phyloP scores from a whole-genome alignment of 2,329 filamentous ascomycete genomes.

The Cercospora nicotianae region DNA sequence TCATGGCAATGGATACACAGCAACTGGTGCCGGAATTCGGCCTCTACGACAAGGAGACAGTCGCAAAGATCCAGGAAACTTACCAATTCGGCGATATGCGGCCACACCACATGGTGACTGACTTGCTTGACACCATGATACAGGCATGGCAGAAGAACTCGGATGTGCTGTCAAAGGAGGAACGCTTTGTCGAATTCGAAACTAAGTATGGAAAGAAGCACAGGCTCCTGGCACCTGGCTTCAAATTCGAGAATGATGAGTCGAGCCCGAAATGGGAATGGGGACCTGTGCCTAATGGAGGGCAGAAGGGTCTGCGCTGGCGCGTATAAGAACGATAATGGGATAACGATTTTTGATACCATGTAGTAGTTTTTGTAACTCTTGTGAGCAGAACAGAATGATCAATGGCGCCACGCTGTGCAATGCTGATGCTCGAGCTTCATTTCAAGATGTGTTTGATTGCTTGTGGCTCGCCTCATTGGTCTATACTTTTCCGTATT shows the following conservation, averaged over 20 bases:
- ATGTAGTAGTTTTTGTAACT: not conserved
- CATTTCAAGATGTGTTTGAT: not conserved
- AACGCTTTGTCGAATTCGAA: conserved; percentile 26
- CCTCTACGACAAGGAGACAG: conserved; percentile 34
- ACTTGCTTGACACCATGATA: conserved; percentile 34
- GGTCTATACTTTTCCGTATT: not conserved
- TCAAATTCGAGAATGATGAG: conserved; percentile 25
- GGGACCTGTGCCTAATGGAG: conserved; percentile 26
- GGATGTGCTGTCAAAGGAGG: conserved; percentile 26
- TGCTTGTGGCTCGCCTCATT: not conserved
- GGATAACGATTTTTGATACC: not conserved
- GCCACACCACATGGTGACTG: conserved; percentile 36
- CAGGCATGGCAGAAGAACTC: conserved; percentile 35
- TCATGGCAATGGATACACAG: conserved; percentile 38
- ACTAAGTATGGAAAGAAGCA: conserved; percentile 32
- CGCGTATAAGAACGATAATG: not conserved
- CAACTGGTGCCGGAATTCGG: conserved; percentile 39
- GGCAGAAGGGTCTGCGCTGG: conserved; percentile 16
- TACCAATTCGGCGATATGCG: conserved; percentile 35
- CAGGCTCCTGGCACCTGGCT: conserved; percentile 33
- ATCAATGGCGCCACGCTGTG: not conserved
- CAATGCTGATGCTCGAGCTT: not conserved
- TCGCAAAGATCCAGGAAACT: conserved; percentile 33
- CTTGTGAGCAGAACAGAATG: not conserved
- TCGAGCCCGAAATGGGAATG: conserved; percentile 17